Conservation (phyloP, 1,284 basidiomycete species). For the Ustilago vetiveriae region DNA sequence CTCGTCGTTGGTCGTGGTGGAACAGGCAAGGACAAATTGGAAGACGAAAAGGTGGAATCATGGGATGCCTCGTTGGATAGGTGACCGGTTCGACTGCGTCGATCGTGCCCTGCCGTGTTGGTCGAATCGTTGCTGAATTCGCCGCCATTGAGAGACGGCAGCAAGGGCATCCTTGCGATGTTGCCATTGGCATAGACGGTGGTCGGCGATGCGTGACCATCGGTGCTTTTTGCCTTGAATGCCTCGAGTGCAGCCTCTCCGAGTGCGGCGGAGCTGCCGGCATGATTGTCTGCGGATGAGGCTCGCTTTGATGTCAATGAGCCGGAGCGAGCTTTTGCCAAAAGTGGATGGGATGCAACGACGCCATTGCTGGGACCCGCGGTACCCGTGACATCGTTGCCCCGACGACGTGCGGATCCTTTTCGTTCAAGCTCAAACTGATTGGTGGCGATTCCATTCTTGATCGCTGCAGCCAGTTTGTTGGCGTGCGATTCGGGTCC, state of each 20-base stretch:
- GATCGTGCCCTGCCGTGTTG: constrained; percentile 1
- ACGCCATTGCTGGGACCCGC: neutral
- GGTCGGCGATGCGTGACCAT: neutral
- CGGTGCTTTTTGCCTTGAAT: neutral
- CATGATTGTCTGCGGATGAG: neutral
- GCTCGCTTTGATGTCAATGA: constrained; percentile 8
- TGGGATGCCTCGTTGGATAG: neutral
- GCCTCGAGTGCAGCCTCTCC: neutral
- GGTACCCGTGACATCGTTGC: neutral
- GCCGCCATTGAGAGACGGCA: constrained; percentile 1
- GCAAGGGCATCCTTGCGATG: constrained; percentile 31
- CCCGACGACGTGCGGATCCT: neutral
- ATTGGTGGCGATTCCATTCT: constrained; percentile 1
- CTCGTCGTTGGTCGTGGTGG: constrained; percentile 15
- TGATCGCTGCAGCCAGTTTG: constrained; percentile 7
- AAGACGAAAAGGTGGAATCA: constrained; percentile 10
- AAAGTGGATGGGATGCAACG: neutral
- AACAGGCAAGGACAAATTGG: constrained; percentile 15
- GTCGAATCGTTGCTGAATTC: neutral
- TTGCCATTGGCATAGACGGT: constrained; percentile 36
- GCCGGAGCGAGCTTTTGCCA: constrained; percentile 11
- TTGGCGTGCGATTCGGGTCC: constrained; percentile 12
- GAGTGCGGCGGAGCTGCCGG: neutral
- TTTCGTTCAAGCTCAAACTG: constrained; percentile 10
- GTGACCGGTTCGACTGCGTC: neutral